Evolutionary conservation across 108 stramenopile genomes (phyloP).

Genomic region (Aurantiochytrium sp.): DNA sequence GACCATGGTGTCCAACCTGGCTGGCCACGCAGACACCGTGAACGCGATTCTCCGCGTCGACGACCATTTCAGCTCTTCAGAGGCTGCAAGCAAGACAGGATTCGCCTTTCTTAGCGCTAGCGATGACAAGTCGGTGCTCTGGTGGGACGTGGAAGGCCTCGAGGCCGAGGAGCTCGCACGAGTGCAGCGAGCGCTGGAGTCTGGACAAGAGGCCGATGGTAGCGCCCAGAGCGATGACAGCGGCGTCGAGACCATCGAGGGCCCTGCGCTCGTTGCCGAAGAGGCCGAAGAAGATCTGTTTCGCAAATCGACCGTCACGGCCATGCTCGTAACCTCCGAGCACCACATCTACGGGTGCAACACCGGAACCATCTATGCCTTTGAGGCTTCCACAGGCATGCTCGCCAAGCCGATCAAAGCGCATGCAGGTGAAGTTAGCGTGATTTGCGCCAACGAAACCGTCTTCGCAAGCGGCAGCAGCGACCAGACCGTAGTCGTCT

Average conservation of each 20-base stretch:
- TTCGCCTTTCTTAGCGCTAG: neutral
- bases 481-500: neutral
- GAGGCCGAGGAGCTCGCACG: neutral
- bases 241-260: neutral
- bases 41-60: neutral
- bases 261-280: no score
- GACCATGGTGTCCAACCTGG: neutral
- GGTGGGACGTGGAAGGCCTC: neutral
- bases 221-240: neutral
- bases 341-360: neutral
- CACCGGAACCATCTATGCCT: neutral
- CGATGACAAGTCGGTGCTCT: neutral
- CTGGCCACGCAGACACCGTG: neutral
- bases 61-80: neutral
- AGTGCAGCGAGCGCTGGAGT: no score
- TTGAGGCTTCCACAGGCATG: neutral
- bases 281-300: neutral
- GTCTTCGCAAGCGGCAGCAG: neutral
- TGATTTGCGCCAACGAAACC: neutral
- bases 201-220: neutral
- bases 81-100: neutral
- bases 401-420: neutral
- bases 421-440: neutral
- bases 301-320: neutral
- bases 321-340: neutral